Conservation (phyloP, 495 filamentous ascomycete genomes). For the Daldinia childiae region DNA sequence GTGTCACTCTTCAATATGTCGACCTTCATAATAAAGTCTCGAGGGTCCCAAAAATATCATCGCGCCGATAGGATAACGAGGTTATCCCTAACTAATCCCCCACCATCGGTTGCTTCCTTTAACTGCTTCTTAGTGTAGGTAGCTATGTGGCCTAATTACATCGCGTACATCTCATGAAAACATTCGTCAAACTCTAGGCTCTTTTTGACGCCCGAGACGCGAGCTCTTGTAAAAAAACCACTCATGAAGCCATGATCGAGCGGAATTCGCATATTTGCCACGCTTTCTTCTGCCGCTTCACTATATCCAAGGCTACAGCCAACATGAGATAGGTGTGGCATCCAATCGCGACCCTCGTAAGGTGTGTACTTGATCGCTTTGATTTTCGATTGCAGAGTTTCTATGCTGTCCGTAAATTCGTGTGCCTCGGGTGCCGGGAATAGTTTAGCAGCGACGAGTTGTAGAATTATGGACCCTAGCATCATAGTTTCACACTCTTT, state of each 20-base stretch:
- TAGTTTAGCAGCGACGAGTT: not conserved
- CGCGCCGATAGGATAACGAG: too few species aligned
- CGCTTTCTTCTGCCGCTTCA: not conserved
- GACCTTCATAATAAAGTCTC: too few species aligned
- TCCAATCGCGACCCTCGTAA: slow-evolving; percentile 15
- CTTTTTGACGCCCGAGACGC: not conserved
- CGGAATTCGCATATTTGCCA: not conserved
- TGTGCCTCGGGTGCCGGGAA: not conserved
- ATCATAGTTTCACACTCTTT: not conserved
- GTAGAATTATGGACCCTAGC: not conserved
- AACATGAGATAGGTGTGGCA: slow-evolving; percentile 26
- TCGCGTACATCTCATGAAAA: not conserved
- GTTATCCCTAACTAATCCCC: too few species aligned
- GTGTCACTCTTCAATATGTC: not conserved
- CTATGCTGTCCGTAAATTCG: not conserved
- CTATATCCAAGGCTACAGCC: slow-evolving; percentile 19
- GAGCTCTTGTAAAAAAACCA: not conserved
- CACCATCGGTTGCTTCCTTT: too few species aligned
- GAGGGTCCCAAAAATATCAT: too few species aligned
- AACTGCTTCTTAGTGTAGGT: too few species aligned
- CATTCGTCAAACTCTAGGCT: not conserved
- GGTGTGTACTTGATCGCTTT: not conserved
- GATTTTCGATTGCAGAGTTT: not conserved
- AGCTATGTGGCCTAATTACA: too few species aligned
- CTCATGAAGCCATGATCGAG: not conserved